Base-by-base conservation (phyloP, 345 rosid species). In the Cardiospermum halicacabum region DNA sequence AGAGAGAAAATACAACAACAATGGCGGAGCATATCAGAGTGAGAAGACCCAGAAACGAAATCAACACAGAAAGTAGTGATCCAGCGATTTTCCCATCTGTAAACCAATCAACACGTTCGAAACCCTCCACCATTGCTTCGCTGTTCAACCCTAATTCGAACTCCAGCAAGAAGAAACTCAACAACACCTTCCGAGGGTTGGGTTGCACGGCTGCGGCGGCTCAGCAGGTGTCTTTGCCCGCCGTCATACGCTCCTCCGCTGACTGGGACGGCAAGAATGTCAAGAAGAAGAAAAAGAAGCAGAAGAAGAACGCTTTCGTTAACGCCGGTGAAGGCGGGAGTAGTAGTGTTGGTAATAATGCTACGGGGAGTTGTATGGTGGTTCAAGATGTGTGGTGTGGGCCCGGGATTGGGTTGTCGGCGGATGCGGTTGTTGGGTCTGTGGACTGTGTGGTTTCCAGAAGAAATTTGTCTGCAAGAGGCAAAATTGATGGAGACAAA, bases 301-400 rank as follows among this genome's bases (percentile, higher is more conserved):
- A 71, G 70, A 82, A 64, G 31, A 82, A 72, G n/a, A 54, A 22
- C 32, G 40, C 30, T 22, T 68, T 21, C 40, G 69, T 54, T 28
- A 75, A 19, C 40, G 25, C 5, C 45, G 25, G 7, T 42, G 65
- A 48, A 50, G 64, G 32, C 42, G 62, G 56, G 22, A 58, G 18
- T 39, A 54, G 25, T 39, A 54, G 64, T n/a, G 47, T n/a, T n/a
- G n/a, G n/a, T n/a, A n/a, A 19, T 28, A 57, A 11, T 47, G 11
- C 8, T 58, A 74, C 55, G 28, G 71, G 73, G 18, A 69, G 67
- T 31, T 86, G 89, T 68, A 81, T 70, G 37, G 84, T 80, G 58
- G 68, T 67, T 73, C 93, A 83, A 66, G 98, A 87, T 70, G 96
- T 86, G 3, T 89, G 98, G 96, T 93, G 97, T 53, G 96, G 92